phyloP scores from a whole-genome alignment of 495 filamentous ascomycete species.

The Penicillium maclennaniae region DNA sequence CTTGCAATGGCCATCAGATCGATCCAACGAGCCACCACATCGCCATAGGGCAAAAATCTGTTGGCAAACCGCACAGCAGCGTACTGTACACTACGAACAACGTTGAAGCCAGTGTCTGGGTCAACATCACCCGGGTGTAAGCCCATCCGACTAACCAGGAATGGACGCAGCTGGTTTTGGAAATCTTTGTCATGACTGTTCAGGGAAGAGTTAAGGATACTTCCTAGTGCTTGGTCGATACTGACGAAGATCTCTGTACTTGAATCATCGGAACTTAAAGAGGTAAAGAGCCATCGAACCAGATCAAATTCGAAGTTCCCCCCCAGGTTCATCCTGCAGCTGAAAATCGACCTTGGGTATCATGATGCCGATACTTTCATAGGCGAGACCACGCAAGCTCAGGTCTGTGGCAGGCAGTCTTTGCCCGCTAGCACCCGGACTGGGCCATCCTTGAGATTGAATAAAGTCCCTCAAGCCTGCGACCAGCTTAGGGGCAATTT shows the following conservation, averaged over 20 bases:
- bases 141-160: conserved; percentile 67
- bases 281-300: conserved; percentile 74
- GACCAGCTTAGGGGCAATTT: conserved; percentile 68
- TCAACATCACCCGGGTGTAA: conserved; percentile 47
- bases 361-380: conserved; percentile 81
- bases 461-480: conserved; percentile 69
- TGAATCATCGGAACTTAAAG: conserved; percentile 75
- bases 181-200: conserved; percentile 42
- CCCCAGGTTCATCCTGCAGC: conserved; percentile 22
- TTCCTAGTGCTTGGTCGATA: conserved; percentile 84
- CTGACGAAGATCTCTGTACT: conserved; percentile 73
- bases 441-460: conserved; percentile 79
- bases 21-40: conserved; percentile 80
- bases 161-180: conserved; percentile 48
- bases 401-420: conserved; percentile 54
- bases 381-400: conserved; percentile 67
- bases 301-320: conserved; percentile 55
- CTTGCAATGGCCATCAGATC: conserved; percentile 74
- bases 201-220: conserved; percentile 60
- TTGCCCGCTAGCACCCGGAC: conserved; percentile 44
- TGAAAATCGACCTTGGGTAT: conserved; percentile 49
- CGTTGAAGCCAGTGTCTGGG: conserved; percentile 32
- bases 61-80: conserved; percentile 87
- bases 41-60: conserved; percentile 74
- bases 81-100: conserved; percentile 68